These are phyloP conservation scores for Boechera retrofracta DNA, from an alignment of 345 rosid genomes.

Conservation along the genomic window DNA sequence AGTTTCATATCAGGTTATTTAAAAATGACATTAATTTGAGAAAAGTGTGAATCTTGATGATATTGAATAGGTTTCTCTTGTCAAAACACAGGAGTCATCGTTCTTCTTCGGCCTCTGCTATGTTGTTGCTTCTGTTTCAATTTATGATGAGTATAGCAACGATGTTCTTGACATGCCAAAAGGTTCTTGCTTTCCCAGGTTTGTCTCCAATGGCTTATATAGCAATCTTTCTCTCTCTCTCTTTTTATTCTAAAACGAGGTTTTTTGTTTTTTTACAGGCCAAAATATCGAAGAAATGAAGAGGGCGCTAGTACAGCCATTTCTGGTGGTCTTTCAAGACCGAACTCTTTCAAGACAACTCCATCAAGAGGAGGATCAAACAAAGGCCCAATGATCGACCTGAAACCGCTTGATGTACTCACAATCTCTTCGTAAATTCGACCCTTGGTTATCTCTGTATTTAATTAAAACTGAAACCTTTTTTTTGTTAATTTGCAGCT, in stretches of 20 bases:
- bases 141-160: conserved; percentile 96
- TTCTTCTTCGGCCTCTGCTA: conserved; percentile 87
- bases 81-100: conserved; percentile 65
- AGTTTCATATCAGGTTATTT: conserved; percentile 64
- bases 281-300: conserved; percentile 49
- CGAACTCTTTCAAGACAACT: conserved; percentile 58
- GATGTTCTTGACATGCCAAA: conserved; percentile 91
- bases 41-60: background rate
- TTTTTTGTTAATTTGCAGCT: conserved; percentile 50
- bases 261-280: conserved; percentile 45
- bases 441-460: background rate
- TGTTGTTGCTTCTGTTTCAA: conserved; percentile 74
- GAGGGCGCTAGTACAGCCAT: conserved; percentile 41
- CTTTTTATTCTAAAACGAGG: background rate
- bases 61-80: conserved; percentile 8
- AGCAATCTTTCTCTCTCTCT: background rate
- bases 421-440: background rate
- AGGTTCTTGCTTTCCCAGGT: conserved; percentile 90
- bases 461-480: background rate
- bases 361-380: conserved; percentile 63
- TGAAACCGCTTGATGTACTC: conserved; percentile 82
- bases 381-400: conserved; percentile 58
- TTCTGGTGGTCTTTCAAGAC: conserved; percentile 53
- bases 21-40: background rate
- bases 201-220: conserved; percentile 31